phyloP scores from a whole-genome alignment of 805 yeast species.

The Starmerella gropengiesseri region DNA sequence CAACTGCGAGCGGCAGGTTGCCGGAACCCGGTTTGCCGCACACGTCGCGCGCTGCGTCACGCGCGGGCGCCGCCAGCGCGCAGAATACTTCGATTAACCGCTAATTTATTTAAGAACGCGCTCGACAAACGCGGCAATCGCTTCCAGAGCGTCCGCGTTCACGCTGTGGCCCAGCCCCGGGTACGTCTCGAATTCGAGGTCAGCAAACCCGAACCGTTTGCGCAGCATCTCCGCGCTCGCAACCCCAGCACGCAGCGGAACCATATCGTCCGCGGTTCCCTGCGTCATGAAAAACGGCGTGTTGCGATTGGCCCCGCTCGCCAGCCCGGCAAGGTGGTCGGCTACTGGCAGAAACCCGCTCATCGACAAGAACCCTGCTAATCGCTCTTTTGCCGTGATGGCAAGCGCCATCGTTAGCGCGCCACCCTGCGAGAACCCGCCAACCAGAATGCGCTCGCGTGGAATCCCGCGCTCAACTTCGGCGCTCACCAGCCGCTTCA shows the following conservation, averaged over 20 bases:
- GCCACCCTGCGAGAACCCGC: constrained; percentile 95
- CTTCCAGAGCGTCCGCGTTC: constrained; percentile 52
- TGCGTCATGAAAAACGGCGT: constrained; percentile 86
- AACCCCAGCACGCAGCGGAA: constrained; percentile 35
- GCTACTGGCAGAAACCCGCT: constrained; percentile 56
- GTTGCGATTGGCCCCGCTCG: constrained; percentile 36
- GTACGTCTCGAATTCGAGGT: constrained; percentile 42
- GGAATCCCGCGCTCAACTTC: constrained; percentile 31
- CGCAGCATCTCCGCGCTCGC: constrained; percentile 14
- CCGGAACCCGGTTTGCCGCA: constrained; percentile 86
- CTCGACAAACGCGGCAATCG: constrained; percentile 40
- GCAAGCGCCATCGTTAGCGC: constrained; percentile 47
- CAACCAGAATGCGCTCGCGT: constrained; percentile 56
- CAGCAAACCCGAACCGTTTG: constrained; percentile 36
- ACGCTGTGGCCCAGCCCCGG: constrained; percentile 59
- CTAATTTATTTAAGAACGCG: constrained; percentile 22
- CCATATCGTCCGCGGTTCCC: constrained; percentile 67
- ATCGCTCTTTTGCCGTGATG: constrained; percentile 32
- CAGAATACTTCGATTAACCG: constrained; percentile 6
- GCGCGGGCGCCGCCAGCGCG: constrained; percentile 33
- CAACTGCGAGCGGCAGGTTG: constrained; percentile 75
- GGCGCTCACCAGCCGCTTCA: constrained; percentile 27
- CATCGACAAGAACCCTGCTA: constrained; percentile 68
- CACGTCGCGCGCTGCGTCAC: constrained; percentile 85
- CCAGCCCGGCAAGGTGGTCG: constrained; percentile 14